Evolutionary conservation across 2,329 filamentous ascomycete genomes (phyloP).

Genomic region (Alternaria triticimaculans): DNA sequence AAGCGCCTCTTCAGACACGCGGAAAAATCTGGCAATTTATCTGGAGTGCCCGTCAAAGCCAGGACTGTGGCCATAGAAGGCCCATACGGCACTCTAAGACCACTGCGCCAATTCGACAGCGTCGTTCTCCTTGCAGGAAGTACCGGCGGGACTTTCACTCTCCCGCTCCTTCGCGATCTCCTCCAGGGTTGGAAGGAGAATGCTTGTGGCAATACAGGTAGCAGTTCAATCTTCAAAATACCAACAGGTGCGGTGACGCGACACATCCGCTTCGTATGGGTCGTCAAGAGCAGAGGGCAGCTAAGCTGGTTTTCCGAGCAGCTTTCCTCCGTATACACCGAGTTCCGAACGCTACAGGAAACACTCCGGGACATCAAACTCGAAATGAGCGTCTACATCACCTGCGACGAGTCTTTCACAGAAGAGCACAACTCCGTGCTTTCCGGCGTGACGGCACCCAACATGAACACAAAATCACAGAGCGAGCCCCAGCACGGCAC

Average conservation of each 20-base stretch:
- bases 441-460: conserved; percentile 30
- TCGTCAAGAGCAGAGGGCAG: conserved; percentile 62
- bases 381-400: conserved; percentile 62
- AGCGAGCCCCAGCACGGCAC: conserved; percentile 16
- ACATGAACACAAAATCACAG: not conserved
- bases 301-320: conserved; percentile 61
- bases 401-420: conserved; percentile 58
- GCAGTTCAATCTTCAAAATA: conserved; percentile 23
- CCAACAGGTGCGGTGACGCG: conserved; percentile 52
- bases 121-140: conserved; percentile 66
- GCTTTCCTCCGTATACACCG: conserved; percentile 54
- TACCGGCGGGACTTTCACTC: conserved; percentile 65
- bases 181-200: conserved; percentile 55
- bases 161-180: conserved; percentile 64
- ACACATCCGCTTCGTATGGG: conserved; percentile 64
- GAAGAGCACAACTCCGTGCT: conserved; percentile 48
- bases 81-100: conserved; percentile 59
- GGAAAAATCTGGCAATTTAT: conserved; percentile 46
- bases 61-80: conserved; percentile 60
- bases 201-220: conserved; percentile 5
- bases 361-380: conserved; percentile 52
- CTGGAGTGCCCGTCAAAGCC: conserved; percentile 17
- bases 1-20: conserved; percentile 59
- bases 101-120: conserved; percentile 66
- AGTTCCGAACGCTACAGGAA: conserved; percentile 51